Evolutionary conservation across 768 basidiomycete genomes (phyloP), one percentile per base, ranked within the genome.

Genomic region (Tricholoma furcatifolium): DNA sequence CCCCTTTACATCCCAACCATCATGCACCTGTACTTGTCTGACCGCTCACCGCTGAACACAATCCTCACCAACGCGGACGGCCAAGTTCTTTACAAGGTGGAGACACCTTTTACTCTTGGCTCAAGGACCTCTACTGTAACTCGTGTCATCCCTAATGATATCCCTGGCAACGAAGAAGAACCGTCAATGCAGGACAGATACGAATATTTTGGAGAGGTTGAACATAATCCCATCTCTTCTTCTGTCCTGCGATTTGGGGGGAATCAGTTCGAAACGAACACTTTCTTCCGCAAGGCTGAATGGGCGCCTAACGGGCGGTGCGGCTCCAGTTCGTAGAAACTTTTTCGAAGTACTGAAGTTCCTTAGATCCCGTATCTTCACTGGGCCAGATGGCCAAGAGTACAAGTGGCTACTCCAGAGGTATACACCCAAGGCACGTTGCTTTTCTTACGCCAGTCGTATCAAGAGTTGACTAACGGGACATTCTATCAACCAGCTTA

Each of bases 181-280:
- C n/a, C 34, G 6, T 46, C 50, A 11, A 55, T 57, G 58, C 47
- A 46, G n/a, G 54, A 57, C 14, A 57, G 23, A 31, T 57, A 57
- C 23, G 53, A 23, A 12, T 38, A 51, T 46, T 35, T 59, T 2
- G 60, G 50, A 20, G 21, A 53, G 30, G 43, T 59, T 39, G 48
- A 57, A 32, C 43, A 51, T 30, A 54, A 49, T 31, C 0, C 18
- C 4, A 23, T 57, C 6, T 32, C 27, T n/a, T 63, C 70, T 0
- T 65, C 70, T 4, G 64, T 54, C 24, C 57, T 76, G 31, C 62
- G 60, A 2, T 66, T 70, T 30, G 54, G 63, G 5, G 70, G 63
- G 2, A 39, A 53, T 12, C 65, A 64, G 15, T 52, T 68, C 41
- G 46, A 59, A n/a, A 62, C 68, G 2, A 54, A 55, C 21, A 51